phyloP scores from a whole-genome alignment of 768 basidiomycete genomes.

The Sutorius australiensis region DNA sequence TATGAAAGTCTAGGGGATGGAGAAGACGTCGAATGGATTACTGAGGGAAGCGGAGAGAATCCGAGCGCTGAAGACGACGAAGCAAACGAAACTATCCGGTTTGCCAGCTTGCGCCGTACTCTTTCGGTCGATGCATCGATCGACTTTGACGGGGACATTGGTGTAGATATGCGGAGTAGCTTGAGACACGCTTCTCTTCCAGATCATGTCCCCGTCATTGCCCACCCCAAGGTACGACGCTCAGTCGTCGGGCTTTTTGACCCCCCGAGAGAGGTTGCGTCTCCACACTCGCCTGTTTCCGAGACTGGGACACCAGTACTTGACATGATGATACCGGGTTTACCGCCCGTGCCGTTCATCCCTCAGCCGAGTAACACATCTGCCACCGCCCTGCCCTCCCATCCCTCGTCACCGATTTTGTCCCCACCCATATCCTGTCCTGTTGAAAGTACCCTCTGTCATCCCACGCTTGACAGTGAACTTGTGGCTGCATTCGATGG shows the following conservation, averaged over 20 bases:
- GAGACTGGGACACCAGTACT: conserved; percentile 21
- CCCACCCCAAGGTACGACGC: conserved; percentile 38
- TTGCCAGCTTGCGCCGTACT: conserved; percentile 27
- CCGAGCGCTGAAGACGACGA: conserved; percentile 26
- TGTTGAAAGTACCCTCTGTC: conserved; percentile 11
- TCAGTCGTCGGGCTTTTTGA: conserved; percentile 66
- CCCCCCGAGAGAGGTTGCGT: conserved; percentile 16
- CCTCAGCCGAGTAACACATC: conserved; percentile 30
- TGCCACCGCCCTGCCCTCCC: conserved; percentile 9
- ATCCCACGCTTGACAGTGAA: conserved; percentile 51
- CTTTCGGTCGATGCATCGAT: conserved; percentile 21
- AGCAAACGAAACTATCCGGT: conserved; percentile 30
- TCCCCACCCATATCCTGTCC: conserved; percentile 5
- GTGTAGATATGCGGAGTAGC: conserved; percentile 26
- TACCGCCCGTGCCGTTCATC: conserved; percentile 32
- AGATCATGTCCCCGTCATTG: conserved; percentile 17
- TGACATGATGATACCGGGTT: conserved; percentile 33
- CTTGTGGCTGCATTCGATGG: conserved; percentile 49
- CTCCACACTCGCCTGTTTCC: conserved; percentile 10
- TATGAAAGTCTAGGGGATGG: conserved; percentile 66
- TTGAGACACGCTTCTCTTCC: conserved; percentile 11
- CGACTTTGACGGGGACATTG: conserved; percentile 21
- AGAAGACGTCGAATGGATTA: conserved; percentile 36
- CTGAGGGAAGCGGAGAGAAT: conserved; percentile 43
- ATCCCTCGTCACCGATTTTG: conserved; percentile 20